Base-by-base conservation (phyloP, 164 flowering plant genomes). In the Dillenia suffruticosa region DNA sequence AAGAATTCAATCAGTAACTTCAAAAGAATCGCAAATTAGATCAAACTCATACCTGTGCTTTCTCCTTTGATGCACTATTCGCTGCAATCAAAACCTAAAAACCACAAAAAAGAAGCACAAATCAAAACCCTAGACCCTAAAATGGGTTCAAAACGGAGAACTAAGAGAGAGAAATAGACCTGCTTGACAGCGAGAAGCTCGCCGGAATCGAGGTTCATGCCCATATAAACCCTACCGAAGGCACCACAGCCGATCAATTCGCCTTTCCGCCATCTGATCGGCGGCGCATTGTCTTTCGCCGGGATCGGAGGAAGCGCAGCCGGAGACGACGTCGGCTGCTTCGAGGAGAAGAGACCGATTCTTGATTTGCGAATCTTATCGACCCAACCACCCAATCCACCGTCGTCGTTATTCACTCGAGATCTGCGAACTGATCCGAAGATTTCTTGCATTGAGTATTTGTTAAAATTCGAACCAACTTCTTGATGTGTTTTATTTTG, bases 211-310 rank as follows among this genome's bases (percentile, higher is more conserved):
- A 88, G 88, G 69, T 92, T 88, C 97, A 95, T 92, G 48, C 99
- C 99, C 96, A 92, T 92, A 58, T 95, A 88, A 57, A 92, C 97
- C 22, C 88, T 76, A 2, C 99, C 99, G 59, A 88, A 95, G 1
- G 97, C 99, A n/a, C 99, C 97, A 61, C 81, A 84, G 1, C 99
- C 97, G 45, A 95, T 92, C 79, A 92, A 67, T 62, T 95, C 97
- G 15, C 99, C 99, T 68, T 83, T 88, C 61, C 96, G 65, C 94
- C 97, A 95, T 63, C 97, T 84, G 70, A 95, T 89, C 70, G 78
- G 67, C 15, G 81, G 77, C 2, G 75, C 71, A 52, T 32, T 63
- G 9, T 64, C 77, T 14, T 62, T 62, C 13, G 26, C 13, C 51
- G 62, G 10, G 48, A 59, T 47, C 14, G 83, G 66, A 22, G 87